A percentile compares a stretch with the other conserved stretches of the same genome.
These are phyloP conservation scores for Ophiosphaerella narmari DNA, from an alignment of 2,329 filamentous ascomycete species.

Conservation along the genomic window DNA sequence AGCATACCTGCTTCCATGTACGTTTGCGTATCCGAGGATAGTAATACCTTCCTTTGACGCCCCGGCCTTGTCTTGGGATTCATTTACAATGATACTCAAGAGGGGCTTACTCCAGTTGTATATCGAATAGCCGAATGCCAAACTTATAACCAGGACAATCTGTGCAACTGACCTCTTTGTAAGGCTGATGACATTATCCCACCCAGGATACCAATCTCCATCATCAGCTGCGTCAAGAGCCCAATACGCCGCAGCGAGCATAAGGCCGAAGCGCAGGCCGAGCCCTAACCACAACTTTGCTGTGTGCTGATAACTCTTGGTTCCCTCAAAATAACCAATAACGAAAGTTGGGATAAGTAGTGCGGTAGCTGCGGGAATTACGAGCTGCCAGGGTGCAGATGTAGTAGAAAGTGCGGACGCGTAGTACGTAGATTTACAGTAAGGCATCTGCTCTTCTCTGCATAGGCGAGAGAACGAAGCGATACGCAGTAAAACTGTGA, in stretches of 20 bases:
- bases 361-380: slow-evolving; percentile 76
- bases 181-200: slow-evolving; percentile 66
- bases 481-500: slow-evolving; percentile 76
- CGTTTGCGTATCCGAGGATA: slow-evolving; percentile 88
- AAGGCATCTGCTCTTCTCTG: slow-evolving; percentile 97
- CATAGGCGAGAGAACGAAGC: slow-evolving; percentile 91
- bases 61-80: slow-evolving; percentile 19
- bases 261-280: slow-evolving; percentile 74
- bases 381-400: slow-evolving; percentile 86
- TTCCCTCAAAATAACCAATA: slow-evolving; percentile 79
- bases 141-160: slow-evolving; percentile 74
- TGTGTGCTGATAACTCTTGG: slow-evolving; percentile 84
- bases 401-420: slow-evolving; percentile 89
- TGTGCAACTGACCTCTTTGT: slow-evolving; percentile 79
- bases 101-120: slow-evolving; percentile 87
- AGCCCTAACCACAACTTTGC: slow-evolving; percentile 83
- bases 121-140: slow-evolving; percentile 82
- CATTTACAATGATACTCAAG: slow-evolving; percentile 67
- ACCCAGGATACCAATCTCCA: slow-evolving; percentile 71
- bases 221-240: slow-evolving; percentile 87
- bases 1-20: slow-evolving; percentile 89
- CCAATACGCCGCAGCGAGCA: slow-evolving; percentile 84
- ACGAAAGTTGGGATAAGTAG: slow-evolving; percentile 74
- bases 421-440: slow-evolving; percentile 94
- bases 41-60: slow-evolving; percentile 61